Evolutionary conservation across 1,284 basidiomycete species (phyloP), one percentile per base, ranked within the genome.

Genomic region (Vanrija humicola): DNA sequence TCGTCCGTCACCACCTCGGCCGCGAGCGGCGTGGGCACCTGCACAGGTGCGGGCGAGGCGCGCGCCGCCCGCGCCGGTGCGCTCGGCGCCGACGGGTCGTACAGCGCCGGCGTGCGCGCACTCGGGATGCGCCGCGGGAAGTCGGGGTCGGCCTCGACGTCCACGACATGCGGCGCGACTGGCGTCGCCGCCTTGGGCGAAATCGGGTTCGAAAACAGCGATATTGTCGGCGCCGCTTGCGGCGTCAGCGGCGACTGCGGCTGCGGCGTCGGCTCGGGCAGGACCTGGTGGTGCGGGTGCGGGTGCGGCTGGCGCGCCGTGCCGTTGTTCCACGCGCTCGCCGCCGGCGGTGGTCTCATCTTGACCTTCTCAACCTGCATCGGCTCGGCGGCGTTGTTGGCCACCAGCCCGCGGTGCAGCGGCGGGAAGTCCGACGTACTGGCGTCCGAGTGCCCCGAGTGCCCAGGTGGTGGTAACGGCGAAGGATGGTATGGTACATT

Each of bases 401-500:
- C 64, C 3, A 48, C 42, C 3, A 55, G 18, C 3, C 56, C 55
- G 3, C 62, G 58, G 7, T 58, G 50, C 26, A 74, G 46, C 6
- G 72, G 72, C 1, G 72, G 70, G 54, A 74, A 74, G 51, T 74
- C 70, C 1, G 64, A 52, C 1, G 58, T 51, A 43, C 53, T 65
- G 1, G 69, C 56, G 14, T 59, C 63, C 12, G 28, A 28, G 10
- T 34, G 21, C 18, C 19, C 46, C 9, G 38, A 40, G n/a, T n/a
- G n/a, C 5, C 43, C 50, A 0, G 46, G n/a, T 15, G 19, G 50
- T 10, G 62, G 59, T 45, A 68, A 48, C 10, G 72, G 66, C 5
- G 71, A 66, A 6, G 71, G 71, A 43, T 73, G 70, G 54, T 74
- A 74, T 38, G 67, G 70, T 6, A 74, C 63, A 44, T 74, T 73